Evolutionary conservation across 2,329 filamentous ascomycete species (phyloP).

Genomic region (Aspergillus sp.): DNA sequence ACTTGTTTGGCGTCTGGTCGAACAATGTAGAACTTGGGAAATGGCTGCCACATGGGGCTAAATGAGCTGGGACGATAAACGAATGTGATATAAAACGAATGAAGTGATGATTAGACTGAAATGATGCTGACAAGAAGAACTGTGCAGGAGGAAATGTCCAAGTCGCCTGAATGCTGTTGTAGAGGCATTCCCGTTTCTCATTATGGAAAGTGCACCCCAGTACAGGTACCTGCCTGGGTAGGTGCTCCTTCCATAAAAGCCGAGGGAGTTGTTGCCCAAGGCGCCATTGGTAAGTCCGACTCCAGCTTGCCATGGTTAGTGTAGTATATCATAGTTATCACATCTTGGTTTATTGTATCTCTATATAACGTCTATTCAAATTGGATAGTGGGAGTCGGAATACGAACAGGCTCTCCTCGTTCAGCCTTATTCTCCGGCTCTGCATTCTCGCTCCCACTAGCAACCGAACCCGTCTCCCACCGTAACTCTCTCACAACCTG

Average conservation of each 20-base stretch:
- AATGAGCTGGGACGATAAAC: background rate
- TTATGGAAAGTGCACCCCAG: no score
- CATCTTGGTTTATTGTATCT: no score
- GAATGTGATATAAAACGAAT: slow-evolving; percentile 3
- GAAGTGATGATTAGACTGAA: background rate
- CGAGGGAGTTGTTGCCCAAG: background rate
- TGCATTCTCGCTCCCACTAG: background rate
- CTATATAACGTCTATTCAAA: background rate
- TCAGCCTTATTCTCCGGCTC: background rate
- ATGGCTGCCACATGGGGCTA: slow-evolving; percentile 19
- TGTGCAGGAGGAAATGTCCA: background rate
- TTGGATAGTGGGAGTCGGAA: no score
- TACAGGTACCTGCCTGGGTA: no score
- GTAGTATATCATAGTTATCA: no score
- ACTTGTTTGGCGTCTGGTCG: slow-evolving; percentile 35
- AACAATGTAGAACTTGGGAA: slow-evolving; percentile 41
- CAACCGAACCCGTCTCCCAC: slow-evolving; percentile 18
- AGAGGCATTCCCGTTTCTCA: no score
- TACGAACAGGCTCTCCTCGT: background rate
- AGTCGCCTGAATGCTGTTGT: no score
- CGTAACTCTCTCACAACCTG: slow-evolving; percentile 29
- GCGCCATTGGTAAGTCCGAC: no score
- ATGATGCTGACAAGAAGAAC: background rate
- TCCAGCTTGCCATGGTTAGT: no score
- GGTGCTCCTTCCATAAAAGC: no score